A percentile compares a stretch with the other conserved stretches of the same genome.
Evolutionary conservation across 148 eudicot species (phyloP).

Genomic region (Gaultheria prostrata): DNA sequence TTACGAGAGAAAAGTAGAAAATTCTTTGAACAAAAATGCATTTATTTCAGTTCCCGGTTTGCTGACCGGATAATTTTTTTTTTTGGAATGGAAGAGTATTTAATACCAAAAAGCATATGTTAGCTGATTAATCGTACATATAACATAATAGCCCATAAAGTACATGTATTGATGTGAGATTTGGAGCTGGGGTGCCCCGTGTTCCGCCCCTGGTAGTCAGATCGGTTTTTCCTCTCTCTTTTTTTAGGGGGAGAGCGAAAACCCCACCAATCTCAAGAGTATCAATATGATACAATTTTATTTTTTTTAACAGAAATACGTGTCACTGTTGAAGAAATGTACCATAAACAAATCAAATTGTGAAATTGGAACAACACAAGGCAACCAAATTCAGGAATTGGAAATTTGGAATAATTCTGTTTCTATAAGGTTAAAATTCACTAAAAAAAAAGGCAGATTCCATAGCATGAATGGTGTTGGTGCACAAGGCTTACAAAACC

Average conservation of each 20-base stretch:
- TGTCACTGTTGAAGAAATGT: background rate
- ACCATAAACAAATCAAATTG: background rate
- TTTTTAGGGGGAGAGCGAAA: background rate
- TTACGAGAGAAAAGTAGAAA: no score
- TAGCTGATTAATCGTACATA: no score
- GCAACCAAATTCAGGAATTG: background rate
- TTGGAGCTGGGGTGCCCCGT: no score
- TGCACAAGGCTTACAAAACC: background rate
- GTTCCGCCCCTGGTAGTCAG: background rate
- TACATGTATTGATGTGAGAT: no score
- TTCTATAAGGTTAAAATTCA: background rate
- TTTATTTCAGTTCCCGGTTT: no score
- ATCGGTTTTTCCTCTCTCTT: background rate
- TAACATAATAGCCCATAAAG: no score
- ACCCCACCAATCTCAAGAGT: background rate
- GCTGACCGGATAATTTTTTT: no score
- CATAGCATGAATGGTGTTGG: background rate
- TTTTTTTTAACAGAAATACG: no score
- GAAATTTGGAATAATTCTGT: slow-evolving; percentile 3
- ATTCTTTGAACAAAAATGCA: no score
- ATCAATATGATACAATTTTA: background rate
- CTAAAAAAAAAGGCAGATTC: background rate
- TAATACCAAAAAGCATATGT: no score
- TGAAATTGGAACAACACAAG: background rate
- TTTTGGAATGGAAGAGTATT: no score